These are phyloP conservation scores for Aspergillus chevalieri DNA, from an alignment of 2,329 filamentous ascomycete genomes.

Conservation along the genomic window DNA sequence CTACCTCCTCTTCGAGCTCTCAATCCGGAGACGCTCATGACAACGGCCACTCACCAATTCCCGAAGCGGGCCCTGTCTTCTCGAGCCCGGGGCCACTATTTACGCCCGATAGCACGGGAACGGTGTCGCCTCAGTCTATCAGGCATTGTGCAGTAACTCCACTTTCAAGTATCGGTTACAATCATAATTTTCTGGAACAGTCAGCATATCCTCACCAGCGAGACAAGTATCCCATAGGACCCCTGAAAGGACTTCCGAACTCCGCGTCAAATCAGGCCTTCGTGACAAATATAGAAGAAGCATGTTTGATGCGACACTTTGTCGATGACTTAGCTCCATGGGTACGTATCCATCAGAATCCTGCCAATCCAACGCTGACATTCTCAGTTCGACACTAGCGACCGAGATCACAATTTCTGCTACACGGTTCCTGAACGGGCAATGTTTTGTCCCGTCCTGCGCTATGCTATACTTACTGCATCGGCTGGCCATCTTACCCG, in stretches of 20 bases:
- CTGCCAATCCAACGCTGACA: background rate
- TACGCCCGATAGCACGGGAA: background rate
- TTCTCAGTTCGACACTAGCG: conserved; percentile 7
- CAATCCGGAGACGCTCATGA: background rate
- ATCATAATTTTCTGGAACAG: background rate
- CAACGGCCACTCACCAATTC: background rate
- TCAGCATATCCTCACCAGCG: background rate
- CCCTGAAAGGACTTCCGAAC: conserved; percentile 2
- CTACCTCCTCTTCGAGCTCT: background rate
- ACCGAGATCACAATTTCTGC: conserved; percentile 8
- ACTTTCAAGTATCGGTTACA: background rate
- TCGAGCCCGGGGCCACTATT: background rate
- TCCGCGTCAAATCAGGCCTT: background rate
- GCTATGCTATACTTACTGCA: conserved; percentile 7
- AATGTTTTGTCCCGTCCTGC: conserved; percentile 8
- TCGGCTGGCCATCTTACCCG: conserved; percentile 8
- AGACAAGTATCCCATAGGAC: conserved; percentile 3
- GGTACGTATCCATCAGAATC: background rate
- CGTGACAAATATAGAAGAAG: conserved; percentile 3
- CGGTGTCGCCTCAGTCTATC: background rate
- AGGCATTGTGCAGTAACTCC: background rate
- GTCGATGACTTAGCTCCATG: conserved; percentile 5
- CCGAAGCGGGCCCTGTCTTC: background rate
- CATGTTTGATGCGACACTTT: conserved; percentile 7
- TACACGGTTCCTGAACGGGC: conserved; percentile 7